These are phyloP conservation scores for Jaapia argillacea DNA, from an alignment of 768 basidiomycete genomes.

Conservation along the genomic window DNA sequence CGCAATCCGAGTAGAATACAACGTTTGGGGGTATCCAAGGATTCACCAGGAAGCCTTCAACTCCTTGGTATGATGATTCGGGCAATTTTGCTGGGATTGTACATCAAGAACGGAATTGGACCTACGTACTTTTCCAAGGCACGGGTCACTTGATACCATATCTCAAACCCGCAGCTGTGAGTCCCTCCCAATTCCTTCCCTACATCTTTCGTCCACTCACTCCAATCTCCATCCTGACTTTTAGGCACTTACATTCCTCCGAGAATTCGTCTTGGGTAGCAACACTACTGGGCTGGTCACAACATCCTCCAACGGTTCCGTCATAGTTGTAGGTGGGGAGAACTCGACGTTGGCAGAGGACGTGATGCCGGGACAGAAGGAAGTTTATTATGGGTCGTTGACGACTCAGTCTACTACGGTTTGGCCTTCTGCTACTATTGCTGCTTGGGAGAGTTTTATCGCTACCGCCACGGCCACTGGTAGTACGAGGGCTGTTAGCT, in stretches of 20 bases:
- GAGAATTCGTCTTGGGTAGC: slow-evolving; percentile 58
- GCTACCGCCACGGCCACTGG: slow-evolving; percentile 14
- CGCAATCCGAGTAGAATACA: slow-evolving; percentile 42
- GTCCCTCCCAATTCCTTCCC: slow-evolving; percentile 34
- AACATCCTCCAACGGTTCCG: slow-evolving; percentile 12
- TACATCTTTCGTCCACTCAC: slow-evolving; percentile 15
- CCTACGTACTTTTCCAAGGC: slow-evolving; percentile 26
- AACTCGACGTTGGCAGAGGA: slow-evolving; percentile 31
- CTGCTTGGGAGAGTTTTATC: slow-evolving; percentile 21
- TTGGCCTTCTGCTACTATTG: slow-evolving; percentile 20
- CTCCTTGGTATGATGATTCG: slow-evolving; percentile 53
- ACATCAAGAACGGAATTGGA: slow-evolving; percentile 63
- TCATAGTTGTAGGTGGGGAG: slow-evolving; percentile 44
- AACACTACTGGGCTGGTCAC: slow-evolving; percentile 51
- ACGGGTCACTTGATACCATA: slow-evolving; percentile 32
- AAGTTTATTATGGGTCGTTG: slow-evolving; percentile 41
- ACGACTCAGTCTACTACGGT: slow-evolving; percentile 15
- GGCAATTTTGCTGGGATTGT: slow-evolving; percentile 57
- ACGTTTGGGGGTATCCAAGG: slow-evolving; percentile 73
- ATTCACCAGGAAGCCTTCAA: slow-evolving; percentile 58
- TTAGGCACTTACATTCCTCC: slow-evolving; percentile 51
- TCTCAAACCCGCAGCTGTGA: slow-evolving; percentile 34
- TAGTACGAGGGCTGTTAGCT: too few species aligned
- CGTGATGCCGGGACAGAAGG: slow-evolving; percentile 43
- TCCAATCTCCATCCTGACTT: not conserved